A percentile compares a stretch with the other conserved stretches of the same genome.
Evolutionary conservation across 148 eudicot species (phyloP).

Genomic region (Chenopodium formosanum): DNA sequence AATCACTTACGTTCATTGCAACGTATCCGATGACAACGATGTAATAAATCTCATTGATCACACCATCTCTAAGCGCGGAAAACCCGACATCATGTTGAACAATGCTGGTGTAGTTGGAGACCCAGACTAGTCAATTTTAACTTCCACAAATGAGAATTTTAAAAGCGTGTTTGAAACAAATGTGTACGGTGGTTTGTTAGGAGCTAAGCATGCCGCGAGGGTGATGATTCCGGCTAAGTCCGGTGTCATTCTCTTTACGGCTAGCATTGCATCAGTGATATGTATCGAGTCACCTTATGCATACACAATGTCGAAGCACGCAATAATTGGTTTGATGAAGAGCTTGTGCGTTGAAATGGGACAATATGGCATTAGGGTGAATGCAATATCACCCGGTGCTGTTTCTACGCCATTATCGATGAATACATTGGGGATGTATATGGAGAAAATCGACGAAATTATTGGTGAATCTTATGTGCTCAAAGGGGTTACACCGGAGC

Average conservation of each 20-base stretch:
- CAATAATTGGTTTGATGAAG: not conserved
- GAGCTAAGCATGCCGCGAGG: conserved; percentile 50
- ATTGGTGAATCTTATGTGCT: conserved; percentile 27
- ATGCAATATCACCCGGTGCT: conserved; percentile 33
- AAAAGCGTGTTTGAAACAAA: conserved; percentile 36
- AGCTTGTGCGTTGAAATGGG: conserved; percentile 30
- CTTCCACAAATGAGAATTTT: conserved; percentile 23
- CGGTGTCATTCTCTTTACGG: conserved; percentile 42
- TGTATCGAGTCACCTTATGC: conserved; percentile 33
- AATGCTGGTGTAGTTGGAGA: conserved; percentile 30
- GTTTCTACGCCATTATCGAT: conserved; percentile 31
- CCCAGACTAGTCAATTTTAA: conserved; percentile 3
- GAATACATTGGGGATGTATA: conserved; percentile 9
- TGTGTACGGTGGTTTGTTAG: conserved; percentile 35
- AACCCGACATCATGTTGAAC: conserved; percentile 29
- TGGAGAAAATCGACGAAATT: conserved; percentile 2
- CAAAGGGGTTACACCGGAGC: conserved; percentile 25
- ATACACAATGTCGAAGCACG: conserved; percentile 43
- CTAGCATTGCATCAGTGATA: conserved; percentile 30
- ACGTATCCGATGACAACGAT: conserved; percentile 35
- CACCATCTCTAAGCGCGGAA: conserved; percentile 35
- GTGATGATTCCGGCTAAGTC: conserved; percentile 43
- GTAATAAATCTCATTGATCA: conserved; percentile 30
- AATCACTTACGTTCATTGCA: conserved; percentile 39
- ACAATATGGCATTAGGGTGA: conserved; percentile 40